A percentile compares a stretch with the other conserved stretches of the same genome.
Conservation (phyloP, 352 stramenopile genomes). For the Globisporangium echinulatum region DNA sequence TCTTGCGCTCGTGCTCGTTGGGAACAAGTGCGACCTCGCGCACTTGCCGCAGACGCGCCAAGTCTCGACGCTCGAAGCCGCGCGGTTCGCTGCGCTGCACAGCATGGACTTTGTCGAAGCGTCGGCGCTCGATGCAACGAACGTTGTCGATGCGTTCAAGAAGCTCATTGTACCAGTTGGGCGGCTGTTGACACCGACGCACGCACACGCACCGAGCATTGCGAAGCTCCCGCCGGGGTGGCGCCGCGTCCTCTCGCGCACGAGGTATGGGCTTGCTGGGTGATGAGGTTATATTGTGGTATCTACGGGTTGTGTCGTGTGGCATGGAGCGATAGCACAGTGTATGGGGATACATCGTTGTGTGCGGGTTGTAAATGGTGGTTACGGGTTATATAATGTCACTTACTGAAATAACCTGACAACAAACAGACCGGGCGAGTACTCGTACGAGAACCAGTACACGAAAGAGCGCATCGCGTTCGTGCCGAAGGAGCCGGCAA, state of each 20-base stretch:
- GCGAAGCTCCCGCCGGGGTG: slow-evolving; percentile 60
- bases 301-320: not conserved
- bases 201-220: slow-evolving; percentile 43
- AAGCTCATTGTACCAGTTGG: slow-evolving; percentile 84
- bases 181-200: slow-evolving; percentile 59
- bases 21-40: slow-evolving; percentile 86
- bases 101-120: slow-evolving; percentile 86
- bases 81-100: slow-evolving; percentile 71
- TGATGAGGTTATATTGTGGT: no score
- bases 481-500: slow-evolving; percentile 75
- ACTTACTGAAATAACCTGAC: not conserved
- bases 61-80: slow-evolving; percentile 82
- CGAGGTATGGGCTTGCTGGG: slow-evolving; percentile 19
- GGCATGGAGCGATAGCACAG: no score
- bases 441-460: slow-evolving; percentile 88
- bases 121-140: slow-evolving; percentile 78
- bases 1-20: slow-evolving; percentile 77
- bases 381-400: not conserved
- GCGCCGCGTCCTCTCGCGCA: slow-evolving; percentile 77
- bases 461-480: slow-evolving; percentile 86
- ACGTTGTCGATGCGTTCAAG: slow-evolving; percentile 85
- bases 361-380: not conserved
- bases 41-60: slow-evolving; percentile 68
- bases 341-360: no score
- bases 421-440: slow-evolving; percentile 57